A percentile compares a stretch with the other conserved stretches of the same genome.
These are phyloP conservation scores for Russula olivacea DNA, from an alignment of 768 basidiomycete species.

Conservation along the genomic window DNA sequence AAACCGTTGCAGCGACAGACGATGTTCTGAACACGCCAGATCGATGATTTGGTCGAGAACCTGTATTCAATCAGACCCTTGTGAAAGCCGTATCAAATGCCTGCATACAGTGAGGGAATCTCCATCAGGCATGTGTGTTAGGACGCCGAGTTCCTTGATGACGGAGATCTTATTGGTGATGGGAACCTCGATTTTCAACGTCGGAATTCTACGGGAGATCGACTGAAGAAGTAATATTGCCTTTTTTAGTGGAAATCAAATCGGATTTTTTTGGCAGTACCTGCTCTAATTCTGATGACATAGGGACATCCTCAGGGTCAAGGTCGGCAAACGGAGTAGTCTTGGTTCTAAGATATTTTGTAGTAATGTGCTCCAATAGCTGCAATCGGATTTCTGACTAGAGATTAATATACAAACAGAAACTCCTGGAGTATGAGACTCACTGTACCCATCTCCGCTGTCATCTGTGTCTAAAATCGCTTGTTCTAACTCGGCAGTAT, in stretches of 20 bases:
- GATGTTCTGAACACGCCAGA: slow-evolving; percentile 19
- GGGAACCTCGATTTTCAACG: neutral
- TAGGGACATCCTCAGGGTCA: neutral
- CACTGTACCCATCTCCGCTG: slow-evolving; percentile 1
- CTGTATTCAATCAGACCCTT: neutral
- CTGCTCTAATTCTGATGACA: neutral
- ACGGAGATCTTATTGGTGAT: slow-evolving; percentile 1
- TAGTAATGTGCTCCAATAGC: neutral
- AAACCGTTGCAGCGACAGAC: slow-evolving; percentile 39
- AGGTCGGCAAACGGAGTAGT: neutral
- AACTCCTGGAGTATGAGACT: neutral
- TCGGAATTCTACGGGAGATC: neutral
- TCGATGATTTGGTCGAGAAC: slow-evolving; percentile 32
- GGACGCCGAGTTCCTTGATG: slow-evolving; percentile 18
- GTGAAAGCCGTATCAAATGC: neutral
- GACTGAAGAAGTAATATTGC: neutral
- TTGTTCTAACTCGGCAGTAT: slow-evolving; percentile 5
- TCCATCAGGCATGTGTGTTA: slow-evolving; percentile 10
- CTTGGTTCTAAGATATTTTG: neutral
- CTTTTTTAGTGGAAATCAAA: no score
- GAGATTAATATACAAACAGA: neutral
- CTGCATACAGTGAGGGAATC: slow-evolving; percentile 2
- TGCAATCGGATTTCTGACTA: slow-evolving; percentile 6
- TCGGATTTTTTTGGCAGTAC: neutral
- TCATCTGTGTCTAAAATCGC: neutral